Evolutionary conservation across 352 stramenopile genomes (phyloP).

Genomic region (Phytophthora crassamura): DNA sequence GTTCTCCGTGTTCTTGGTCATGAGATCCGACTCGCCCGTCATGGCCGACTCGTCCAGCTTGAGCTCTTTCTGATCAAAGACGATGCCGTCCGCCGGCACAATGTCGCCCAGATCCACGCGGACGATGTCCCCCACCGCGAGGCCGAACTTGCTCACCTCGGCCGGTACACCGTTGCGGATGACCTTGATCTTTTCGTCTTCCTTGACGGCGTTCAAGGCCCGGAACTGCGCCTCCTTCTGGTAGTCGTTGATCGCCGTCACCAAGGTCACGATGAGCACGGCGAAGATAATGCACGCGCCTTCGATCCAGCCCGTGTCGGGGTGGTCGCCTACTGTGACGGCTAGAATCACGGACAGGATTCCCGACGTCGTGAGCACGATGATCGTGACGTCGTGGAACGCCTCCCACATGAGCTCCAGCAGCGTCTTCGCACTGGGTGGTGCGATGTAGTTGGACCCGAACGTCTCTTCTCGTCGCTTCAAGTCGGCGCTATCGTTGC

Average conservation of each 20-base stretch:
- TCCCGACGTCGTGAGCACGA: slow-evolving; percentile 63
- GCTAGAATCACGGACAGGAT: slow-evolving; percentile 63
- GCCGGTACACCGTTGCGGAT: slow-evolving; percentile 69
- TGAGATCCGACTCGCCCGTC: slow-evolving; percentile 92
- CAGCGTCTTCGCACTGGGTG: slow-evolving; percentile 54
- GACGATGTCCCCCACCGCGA: slow-evolving; percentile 92
- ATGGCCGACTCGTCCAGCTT: slow-evolving; percentile 93
- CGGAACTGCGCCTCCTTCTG: slow-evolving; percentile 93
- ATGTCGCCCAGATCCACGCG: slow-evolving; percentile 87
- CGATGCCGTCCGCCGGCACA: slow-evolving; percentile 89
- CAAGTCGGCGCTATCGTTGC: slow-evolving; percentile 50
- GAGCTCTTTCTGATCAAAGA: slow-evolving; percentile 90
- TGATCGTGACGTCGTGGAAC: slow-evolving; percentile 86
- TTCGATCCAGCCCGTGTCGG: slow-evolving; percentile 88
- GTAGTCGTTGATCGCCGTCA: slow-evolving; percentile 93
- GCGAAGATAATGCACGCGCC: slow-evolving; percentile 92
- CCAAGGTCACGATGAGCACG: slow-evolving; percentile 90
- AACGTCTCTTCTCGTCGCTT: slow-evolving; percentile 62
- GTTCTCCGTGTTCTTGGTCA: slow-evolving; percentile 86
- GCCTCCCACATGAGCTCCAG: slow-evolving; percentile 90
- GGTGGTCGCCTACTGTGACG: slow-evolving; percentile 61
- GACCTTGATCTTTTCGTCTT: slow-evolving; percentile 88
- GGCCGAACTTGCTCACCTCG: slow-evolving; percentile 75
- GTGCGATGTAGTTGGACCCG: slow-evolving; percentile 75
- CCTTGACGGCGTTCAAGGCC: slow-evolving; percentile 84